Conservation (phyloP, 2,329 filamentous ascomycete species). For the Pestalotiopsis sp. region DNA sequence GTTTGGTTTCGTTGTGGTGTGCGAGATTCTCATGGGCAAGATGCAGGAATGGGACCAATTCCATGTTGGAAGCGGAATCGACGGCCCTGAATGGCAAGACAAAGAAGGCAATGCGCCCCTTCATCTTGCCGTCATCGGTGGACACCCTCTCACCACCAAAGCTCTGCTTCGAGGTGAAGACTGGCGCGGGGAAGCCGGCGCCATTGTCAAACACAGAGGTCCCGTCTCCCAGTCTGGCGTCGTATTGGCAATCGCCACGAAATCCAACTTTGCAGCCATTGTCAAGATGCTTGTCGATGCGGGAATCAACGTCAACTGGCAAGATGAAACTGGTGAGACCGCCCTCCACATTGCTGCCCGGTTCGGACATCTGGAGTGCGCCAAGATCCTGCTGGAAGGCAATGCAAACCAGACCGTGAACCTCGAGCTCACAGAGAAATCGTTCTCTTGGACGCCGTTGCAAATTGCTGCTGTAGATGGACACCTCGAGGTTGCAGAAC, state of each 20-base stretch:
- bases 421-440: conserved; percentile 76
- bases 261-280: conserved; percentile 82
- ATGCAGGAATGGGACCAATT: conserved; percentile 92
- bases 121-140: conserved; percentile 89
- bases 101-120: conserved; percentile 87
- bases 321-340: conserved; percentile 86
- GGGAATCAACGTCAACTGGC: conserved; percentile 91
- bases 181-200: conserved; percentile 65
- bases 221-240: conserved; percentile 80
- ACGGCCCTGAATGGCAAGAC: conserved; percentile 88
- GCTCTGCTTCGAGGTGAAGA: conserved; percentile 79
- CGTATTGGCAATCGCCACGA: conserved; percentile 85
- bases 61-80: conserved; percentile 81
- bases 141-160: conserved; percentile 84
- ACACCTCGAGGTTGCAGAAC: conserved; percentile 71
- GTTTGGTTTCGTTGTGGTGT: conserved; percentile 91
- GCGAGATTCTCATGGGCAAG: conserved; percentile 80
- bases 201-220: conserved; percentile 67
- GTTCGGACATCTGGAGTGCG: conserved; percentile 82
- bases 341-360: conserved; percentile 90
- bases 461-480: conserved; percentile 93
- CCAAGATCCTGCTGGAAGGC: conserved; percentile 72
- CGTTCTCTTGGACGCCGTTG: conserved; percentile 93
- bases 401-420: conserved; percentile 72
- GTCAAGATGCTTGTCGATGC: conserved; percentile 87